A percentile compares a stretch with the other conserved stretches of the same genome.
Evolutionary conservation across 805 yeast species (phyloP).

Genomic region (Candida nonsorbophila): DNA sequence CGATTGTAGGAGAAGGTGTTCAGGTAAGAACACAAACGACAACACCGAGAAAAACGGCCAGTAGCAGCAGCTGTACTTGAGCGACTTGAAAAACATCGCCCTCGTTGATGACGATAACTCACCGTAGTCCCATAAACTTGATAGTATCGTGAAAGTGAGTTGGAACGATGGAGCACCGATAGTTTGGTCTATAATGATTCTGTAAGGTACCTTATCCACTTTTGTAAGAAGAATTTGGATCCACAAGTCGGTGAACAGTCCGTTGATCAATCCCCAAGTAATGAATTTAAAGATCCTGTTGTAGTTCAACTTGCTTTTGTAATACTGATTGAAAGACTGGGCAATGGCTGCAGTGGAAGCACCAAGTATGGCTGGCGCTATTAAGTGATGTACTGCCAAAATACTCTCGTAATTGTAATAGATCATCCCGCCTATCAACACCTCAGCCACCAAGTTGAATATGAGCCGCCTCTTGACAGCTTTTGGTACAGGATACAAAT

Average conservation of each 20-base stretch:
- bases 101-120: conserved; percentile 27
- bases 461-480: conserved; percentile 11
- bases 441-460: conserved; percentile 20
- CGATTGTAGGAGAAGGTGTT: conserved; percentile 49
- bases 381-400: conserved; percentile 15
- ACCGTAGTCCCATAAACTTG: conserved; percentile 53
- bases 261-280: conserved; percentile 59
- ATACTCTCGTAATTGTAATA: conserved; percentile 25
- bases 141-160: conserved; percentile 41
- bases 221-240: conserved; percentile 38
- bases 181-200: conserved; percentile 49
- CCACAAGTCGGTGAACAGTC: conserved; percentile 52
- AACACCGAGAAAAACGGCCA: conserved; percentile 57
- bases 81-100: conserved; percentile 39
- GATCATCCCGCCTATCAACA: conserved; percentile 17
- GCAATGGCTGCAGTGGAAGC: conserved; percentile 38
- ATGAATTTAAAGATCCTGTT: conserved; percentile 40
- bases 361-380: conserved; percentile 36
- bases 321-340: conserved; percentile 33
- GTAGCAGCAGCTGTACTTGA: conserved; percentile 48
- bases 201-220: conserved; percentile 27
- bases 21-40: conserved; percentile 45
- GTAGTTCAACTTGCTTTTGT: conserved; percentile 24
- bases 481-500: conserved; percentile 10
- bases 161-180: conserved; percentile 55